Percentiles rank a stretch among this genome's conserved stretches.
These are phyloP conservation scores for Lentinus polychrous DNA, from an alignment of 1,284 basidiomycete species.

Conservation along the genomic window DNA sequence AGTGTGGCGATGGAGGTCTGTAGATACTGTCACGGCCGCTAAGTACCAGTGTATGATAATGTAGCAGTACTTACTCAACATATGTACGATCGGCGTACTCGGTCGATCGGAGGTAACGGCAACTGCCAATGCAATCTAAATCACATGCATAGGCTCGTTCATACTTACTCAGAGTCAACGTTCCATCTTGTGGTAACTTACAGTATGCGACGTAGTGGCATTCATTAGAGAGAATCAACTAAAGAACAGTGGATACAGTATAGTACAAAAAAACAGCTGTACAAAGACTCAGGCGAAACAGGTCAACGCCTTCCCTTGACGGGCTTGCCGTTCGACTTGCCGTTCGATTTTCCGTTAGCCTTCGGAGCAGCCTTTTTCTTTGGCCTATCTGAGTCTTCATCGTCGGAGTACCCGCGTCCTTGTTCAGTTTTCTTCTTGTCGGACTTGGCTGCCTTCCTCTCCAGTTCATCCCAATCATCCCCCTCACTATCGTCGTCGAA, in stretches of 20 bases:
- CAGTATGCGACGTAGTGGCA: too few species aligned
- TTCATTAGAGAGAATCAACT: too few species aligned
- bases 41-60: too few species aligned
- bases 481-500: constrained; percentile 71
- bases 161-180: too few species aligned
- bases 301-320: constrained; percentile 6
- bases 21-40: neutral
- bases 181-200: neutral
- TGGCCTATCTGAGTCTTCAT: constrained; percentile 47
- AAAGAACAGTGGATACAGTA: neutral
- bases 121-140: neutral
- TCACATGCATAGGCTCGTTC: too few species aligned
- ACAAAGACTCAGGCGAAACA: neutral
- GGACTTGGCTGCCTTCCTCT: constrained; percentile 82
- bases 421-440: constrained; percentile 59
- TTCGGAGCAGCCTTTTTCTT: constrained; percentile 51
- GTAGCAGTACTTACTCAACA: too few species aligned
- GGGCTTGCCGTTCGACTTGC: constrained; percentile 25
- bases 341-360: constrained; percentile 27
- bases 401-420: constrained; percentile 48
- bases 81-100: too few species aligned
- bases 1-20: neutral
- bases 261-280: neutral
- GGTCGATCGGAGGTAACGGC: neutral
- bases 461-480: constrained; percentile 94